Evolutionary conservation across 2,329 filamentous ascomycete species (phyloP).

Genomic region (Diaporthe aspalathi): DNA sequence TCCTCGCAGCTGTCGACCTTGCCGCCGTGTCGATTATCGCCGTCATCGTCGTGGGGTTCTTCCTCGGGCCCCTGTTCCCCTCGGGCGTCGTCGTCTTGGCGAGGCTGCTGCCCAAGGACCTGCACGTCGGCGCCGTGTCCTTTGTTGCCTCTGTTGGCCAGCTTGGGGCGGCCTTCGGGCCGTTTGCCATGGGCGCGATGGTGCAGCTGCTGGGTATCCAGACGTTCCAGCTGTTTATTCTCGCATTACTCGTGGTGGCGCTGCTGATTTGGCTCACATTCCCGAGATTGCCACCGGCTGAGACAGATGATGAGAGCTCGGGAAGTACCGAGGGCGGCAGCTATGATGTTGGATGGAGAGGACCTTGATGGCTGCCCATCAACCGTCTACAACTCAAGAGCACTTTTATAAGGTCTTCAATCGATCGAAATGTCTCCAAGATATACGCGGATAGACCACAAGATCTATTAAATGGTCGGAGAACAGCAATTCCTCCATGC

Average conservation of each 20-base stretch:
- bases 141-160: constrained; percentile 58
- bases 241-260: constrained; percentile 41
- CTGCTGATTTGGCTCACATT: constrained; percentile 40
- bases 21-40: constrained; percentile 46
- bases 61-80: constrained; percentile 56
- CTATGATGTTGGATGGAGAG: neutral
- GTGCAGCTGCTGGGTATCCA: constrained; percentile 52
- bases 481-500: neutral
- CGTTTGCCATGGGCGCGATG: constrained; percentile 56
- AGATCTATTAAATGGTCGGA: neutral
- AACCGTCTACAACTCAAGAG: neutral
- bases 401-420: neutral
- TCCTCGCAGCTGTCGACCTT: constrained; percentile 40
- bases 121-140: constrained; percentile 56
- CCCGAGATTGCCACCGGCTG: constrained; percentile 61
- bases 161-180: constrained; percentile 55
- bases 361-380: neutral
- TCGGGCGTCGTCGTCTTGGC: constrained; percentile 54
- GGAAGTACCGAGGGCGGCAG: neutral
- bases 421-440: neutral
- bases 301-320: neutral
- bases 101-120: constrained; percentile 49
- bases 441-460: neutral
- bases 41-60: constrained; percentile 51
- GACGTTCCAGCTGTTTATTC: constrained; percentile 49